A percentile compares a stretch with the other conserved stretches of the same genome.
phyloP scores from a whole-genome alignment of 257 asterid genomes.

The Penstemon newberryi region DNA sequence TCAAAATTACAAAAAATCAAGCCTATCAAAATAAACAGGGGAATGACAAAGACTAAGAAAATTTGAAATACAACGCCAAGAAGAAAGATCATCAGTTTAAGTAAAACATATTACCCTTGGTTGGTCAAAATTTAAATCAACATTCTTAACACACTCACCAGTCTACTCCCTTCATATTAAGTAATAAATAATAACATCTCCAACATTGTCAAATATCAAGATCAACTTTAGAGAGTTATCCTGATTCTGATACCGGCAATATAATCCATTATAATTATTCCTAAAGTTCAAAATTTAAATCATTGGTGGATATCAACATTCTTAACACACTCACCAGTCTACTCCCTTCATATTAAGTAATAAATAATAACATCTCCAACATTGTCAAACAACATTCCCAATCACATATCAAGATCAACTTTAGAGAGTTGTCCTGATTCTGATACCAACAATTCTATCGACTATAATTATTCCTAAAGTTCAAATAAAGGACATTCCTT shows the following conservation, averaged over 20 bases:
- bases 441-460: neutral
- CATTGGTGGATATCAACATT: neutral
- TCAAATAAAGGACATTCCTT: neutral
- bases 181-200: constrained; percentile 1
- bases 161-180: neutral
- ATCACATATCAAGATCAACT: neutral
- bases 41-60: constrained; percentile 1
- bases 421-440: neutral
- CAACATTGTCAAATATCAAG: neutral
- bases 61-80: neutral
- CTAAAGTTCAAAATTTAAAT: neutral
- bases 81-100: neutral
- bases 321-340: neutral
- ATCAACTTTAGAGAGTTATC: neutral
- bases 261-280: neutral
- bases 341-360: neutral
- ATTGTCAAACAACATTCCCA: neutral
- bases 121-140: neutral
- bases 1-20: constrained; percentile 7
- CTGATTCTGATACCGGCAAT: neutral
- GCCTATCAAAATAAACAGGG: constrained; percentile 20
- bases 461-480: too few relatives aligned
- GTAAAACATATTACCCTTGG: neutral
- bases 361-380: constrained; percentile 7
- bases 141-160: neutral